Evolutionary conservation across 306 rosid genomes (phyloP), one percentile per base, ranked within the genome.

Genomic region (Alnus glutinosa): DNA sequence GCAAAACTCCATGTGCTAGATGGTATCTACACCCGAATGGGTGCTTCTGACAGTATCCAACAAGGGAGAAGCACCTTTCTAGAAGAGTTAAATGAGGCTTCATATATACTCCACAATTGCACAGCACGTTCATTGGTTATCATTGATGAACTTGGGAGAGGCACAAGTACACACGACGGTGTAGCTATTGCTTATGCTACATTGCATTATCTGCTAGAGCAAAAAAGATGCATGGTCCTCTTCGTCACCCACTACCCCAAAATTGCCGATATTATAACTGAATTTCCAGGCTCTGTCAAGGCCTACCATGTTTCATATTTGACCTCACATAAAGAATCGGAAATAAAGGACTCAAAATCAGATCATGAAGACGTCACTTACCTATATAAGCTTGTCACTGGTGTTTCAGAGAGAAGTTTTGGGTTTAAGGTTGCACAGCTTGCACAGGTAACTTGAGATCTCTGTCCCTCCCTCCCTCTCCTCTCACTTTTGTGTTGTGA

Each of bases 101-200:
- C 98, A 30, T 84, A 87, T 77, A 92, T 91, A 71, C 93, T 95
- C 28, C 94, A 82, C 19, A 85, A 77, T n/a, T 92, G 95, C 83
- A 84, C 97, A 9, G 73, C 78, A 71, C 83, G 80, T 58, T 95
- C 98, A 16, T 87, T 95, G 77, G 97, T 92, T 51, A 89, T 95
- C 83, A 83, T 92, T 1, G 98, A 95, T 71, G 98, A 95, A 89
- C 98, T 95, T 75, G 98, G 98, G 76, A 88, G 98, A 90, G 98
- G 98, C 77, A 94, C 97, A 11, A 92, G 97, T 77, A 94, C 98
- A 12, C 98, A 94, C 52, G 98, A 94, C 57, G 98, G 97, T 2
- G 91, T 89, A 82, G 97, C 98, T 55, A 92, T 94, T 70, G 97
- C 98, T 37, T 89, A 94, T 68, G 95, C 98, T 2, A 88, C 98